Evolutionary conservation across 257 asterid species (phyloP), one percentile per base, ranked within the genome.

Genomic region (Nicotiana attenuata): DNA sequence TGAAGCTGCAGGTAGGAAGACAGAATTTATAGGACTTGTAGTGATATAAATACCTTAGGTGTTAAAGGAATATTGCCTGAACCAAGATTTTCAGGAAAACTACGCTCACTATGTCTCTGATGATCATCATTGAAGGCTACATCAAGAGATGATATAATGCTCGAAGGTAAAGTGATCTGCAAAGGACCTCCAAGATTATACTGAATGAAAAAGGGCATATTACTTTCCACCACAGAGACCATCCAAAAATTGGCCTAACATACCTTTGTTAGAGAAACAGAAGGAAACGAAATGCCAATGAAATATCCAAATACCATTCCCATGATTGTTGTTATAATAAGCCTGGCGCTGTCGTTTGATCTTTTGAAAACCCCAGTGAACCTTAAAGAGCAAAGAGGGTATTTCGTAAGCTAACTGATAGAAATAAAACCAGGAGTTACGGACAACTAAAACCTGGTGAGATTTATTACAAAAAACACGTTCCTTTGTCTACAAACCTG

Each of bases 291-390:
- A 67, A 97, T 91, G 77, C 99, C 99, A 57, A 97, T 81, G 80
- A 93, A 88, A 88, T 97, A 97, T 88, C 99, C 99, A 81, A 97
- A 87, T 80, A 93, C 92, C 90, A 94, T 91, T 81, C 99, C 99
- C 88, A 91, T 90, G 85, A 97, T 80, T 83, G 98, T 90, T 66
- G 98, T 92, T 56, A 93, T 84, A 76, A 97, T 56, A 67, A 97
- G 94, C 64, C 98, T 90, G 61, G 90, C 91, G 80, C 94, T 83
- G 78, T 89, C 98, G 84, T 91, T 91, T 53, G 98, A 85, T 88
- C 82, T 97, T 89, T 87, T 96, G 81, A 85, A 82, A 82, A 83
- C 93, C 89, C 96, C 97, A 92, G 94, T 90, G 94, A 75, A 75
- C 80, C 80, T 73, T 73, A 73, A 47, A 24, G 29, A 47, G 50